Percentiles rank a stretch among this genome's conserved stretches.
Evolutionary conservation across 164 flowering plant genomes (phyloP).

Genomic region (Buxus sempervirens): DNA sequence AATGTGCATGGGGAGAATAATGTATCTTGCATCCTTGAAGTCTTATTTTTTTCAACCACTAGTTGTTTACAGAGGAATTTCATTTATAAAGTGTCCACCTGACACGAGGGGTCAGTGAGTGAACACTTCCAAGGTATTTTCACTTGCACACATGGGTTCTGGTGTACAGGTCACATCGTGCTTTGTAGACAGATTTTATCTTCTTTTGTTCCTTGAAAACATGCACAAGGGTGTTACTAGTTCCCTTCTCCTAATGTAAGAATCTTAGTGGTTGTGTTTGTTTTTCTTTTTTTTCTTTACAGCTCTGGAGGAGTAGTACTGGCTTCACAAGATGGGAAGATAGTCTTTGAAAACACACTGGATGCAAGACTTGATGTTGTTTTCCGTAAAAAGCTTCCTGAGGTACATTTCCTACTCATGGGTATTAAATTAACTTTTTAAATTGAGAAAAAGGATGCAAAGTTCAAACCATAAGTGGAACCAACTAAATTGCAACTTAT

Average conservation of each 20-base stretch:
- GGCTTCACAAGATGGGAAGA: constrained; percentile 73
- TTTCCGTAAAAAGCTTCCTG: constrained; percentile 57
- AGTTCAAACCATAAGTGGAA: too few relatives aligned
- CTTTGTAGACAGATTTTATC: neutral
- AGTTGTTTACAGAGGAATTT: neutral
- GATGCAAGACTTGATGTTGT: constrained; percentile 61
- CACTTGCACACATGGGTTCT: neutral
- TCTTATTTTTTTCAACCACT: neutral
- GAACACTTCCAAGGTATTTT: neutral
- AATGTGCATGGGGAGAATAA: too few relatives aligned
- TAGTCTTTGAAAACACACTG: constrained; percentile 58
- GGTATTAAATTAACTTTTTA: neutral
- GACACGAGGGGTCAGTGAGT: neutral
- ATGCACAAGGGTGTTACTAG: neutral
- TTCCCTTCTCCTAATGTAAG: neutral
- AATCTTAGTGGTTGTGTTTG: neutral
- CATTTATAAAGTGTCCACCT: neutral
- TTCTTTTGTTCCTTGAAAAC: neutral
- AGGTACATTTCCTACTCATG: constrained; percentile 29
- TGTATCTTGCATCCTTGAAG: too few relatives aligned
- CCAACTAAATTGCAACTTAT: neutral
- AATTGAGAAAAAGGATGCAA: neutral
- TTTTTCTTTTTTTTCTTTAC: neutral
- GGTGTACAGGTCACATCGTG: neutral
- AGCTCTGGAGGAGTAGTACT: constrained; percentile 64